These are phyloP conservation scores for Roridomyces roridus DNA, from an alignment of 768 basidiomycete species.

Conservation along the genomic window DNA sequence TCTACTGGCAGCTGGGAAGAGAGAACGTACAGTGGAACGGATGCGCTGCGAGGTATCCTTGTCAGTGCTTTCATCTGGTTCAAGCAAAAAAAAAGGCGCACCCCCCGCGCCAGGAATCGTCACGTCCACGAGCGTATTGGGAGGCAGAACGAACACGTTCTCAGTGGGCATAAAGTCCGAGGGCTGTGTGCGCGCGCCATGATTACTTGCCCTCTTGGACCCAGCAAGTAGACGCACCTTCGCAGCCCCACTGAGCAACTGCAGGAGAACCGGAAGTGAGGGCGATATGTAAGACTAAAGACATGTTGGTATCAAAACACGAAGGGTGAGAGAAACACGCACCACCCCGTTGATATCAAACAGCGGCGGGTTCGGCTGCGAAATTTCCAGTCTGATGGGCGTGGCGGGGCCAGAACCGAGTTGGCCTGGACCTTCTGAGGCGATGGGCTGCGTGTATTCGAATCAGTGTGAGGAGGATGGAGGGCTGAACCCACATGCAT, in stretches of 20 bases:
- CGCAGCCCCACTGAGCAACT: conserved; percentile 50
- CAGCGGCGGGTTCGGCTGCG: conserved; percentile 19
- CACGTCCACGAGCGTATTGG: conserved; percentile 49
- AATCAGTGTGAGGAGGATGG: no score
- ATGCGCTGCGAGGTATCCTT: no score
- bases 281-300: conserved; percentile 37
- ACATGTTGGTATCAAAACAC: not conserved
- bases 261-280: conserved; percentile 48
- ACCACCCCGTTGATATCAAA: conserved; percentile 25
- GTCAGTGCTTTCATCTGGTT: no score
- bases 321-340: no score
- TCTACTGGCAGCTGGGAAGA: not conserved
- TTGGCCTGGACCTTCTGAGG: conserved; percentile 7
- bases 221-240: no score
- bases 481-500: conserved; percentile 41
- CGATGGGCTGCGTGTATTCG: conserved; percentile 18
- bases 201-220: no score
- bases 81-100: no score
- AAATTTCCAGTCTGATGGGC: conserved; percentile 9
- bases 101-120: conserved; percentile 45
- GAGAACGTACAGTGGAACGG: conserved; percentile 21
- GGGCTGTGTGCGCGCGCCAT: no score
- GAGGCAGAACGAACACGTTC: conserved; percentile 33
- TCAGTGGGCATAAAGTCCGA: conserved; percentile 12
- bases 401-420: conserved; percentile 19